Base-by-base conservation (phyloP, 352 stramenopile species). In the Phytopythium kandeliae region DNA sequence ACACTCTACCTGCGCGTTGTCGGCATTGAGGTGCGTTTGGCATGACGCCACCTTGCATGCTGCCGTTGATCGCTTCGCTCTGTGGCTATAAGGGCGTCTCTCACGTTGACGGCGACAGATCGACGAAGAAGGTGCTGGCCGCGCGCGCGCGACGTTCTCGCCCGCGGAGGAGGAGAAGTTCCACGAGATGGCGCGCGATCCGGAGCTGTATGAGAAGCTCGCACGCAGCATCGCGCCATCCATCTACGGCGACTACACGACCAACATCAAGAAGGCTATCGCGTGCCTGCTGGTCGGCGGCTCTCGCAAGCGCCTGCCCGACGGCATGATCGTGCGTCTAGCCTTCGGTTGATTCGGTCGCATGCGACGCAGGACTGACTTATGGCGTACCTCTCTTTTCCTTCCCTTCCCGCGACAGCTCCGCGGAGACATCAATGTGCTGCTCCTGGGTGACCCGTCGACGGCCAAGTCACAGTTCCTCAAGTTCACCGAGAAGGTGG, bases 401-500 rank as follows among this genome's bases (percentile, higher is more conserved):
- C 19, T 16, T 15, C n/a, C n/a, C n/a, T n/a, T n/a, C n/a, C n/a
- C n/a, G n/a, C n/a, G n/a, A 13, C 47, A 79, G 55, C 73, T 99
- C 2, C 74, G 97, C 42, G 97, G 97, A 44, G 97, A 99, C 59
- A 99, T 99, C 54, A 99, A 99, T 60, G 89, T 99, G 16, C 74
- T 99, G 24, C 58, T 99, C 21, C 71, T 99, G 16, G 97, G 97
- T 37, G 97, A 99, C 76, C 97, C 97, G 3, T 98, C 86, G 46
- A 99, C 95, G 0, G 96, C 96, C 42, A 99, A 99, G 68, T 97
- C 76, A 33, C 96, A 99, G 65, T 99, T 99, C 65, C 67, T 99
- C 10, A 99, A 99, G 60, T 99, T 99, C 71, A 84, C 89, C 0
- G 89, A 97, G 60, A 97, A 95, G 57, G 92, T 98, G 13, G 95